Evolutionary conservation across 73 alveolate species (phyloP), one percentile per base, ranked within the genome.

Genomic region (Paramecium tetraurelia): DNA sequence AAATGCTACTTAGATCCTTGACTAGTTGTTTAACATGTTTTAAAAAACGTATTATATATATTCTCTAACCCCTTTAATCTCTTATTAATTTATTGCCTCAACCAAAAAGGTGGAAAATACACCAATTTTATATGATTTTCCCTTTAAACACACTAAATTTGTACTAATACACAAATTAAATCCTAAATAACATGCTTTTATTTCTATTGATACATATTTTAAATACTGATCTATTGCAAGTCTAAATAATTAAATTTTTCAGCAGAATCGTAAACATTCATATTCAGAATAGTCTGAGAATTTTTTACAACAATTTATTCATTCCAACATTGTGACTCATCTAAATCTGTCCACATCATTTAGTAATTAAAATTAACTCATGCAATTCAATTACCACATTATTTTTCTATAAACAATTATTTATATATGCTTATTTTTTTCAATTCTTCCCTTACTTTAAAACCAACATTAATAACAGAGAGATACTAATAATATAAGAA

Each of bases 1-100:
- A 63, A 63, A 63, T 63, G 84, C 46, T 63, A 63, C 84, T 63
- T 63, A 33, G 84, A 63, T 27, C 84, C 84, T 33, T 63, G 84
- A 63, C 31, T 63, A 63, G 84, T 63, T 63, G 24, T 63, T 63
- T 63, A 27, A 63, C 48, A 63, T 6, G 31, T 27, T 63, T 63
- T 63, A 5, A 63, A 63, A 63, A 63, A 63, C 69, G 69, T 53
- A 53, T 53, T 53, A 63, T 33, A 33, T 63, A 63, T 63, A 63
- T 63, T 31, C 84, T 31, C 84, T 63, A 31, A 63, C 29, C 84
- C 84, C 9, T 63, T 63, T 59, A 27, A 27, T 63, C 46, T 63
- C 27, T 63, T 63, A 22, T 22, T 63, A 22, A 63, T 63, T 63
- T 11, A 63, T 27, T 63, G 12, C 24, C 11, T 63, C 50, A 63